Conservation (phyloP, 176 grass and related monocot species). For the Lolium perenne region DNA sequence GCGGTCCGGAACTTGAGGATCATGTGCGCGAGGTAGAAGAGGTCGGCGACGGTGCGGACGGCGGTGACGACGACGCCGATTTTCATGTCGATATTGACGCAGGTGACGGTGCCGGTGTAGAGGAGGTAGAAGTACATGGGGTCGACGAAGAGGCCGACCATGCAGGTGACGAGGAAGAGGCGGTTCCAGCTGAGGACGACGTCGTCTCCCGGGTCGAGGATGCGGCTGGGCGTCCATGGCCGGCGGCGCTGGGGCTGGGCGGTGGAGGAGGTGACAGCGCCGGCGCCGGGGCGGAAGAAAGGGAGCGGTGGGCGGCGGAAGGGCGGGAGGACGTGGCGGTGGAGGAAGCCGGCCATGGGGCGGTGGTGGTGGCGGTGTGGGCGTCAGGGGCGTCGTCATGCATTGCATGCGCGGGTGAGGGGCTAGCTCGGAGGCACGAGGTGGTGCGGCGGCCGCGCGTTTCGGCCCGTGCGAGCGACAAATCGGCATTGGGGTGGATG, state of each 20-base stretch:
- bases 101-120: constrained; percentile 48
- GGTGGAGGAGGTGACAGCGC: neutral
- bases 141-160: constrained; percentile 83
- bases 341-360: constrained; percentile 52
- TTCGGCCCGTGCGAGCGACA: constrained; percentile 15
- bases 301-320: constrained; percentile 67
- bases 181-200: constrained; percentile 83
- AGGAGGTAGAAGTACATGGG: constrained; percentile 98
- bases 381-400: constrained; percentile 26
- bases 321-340: constrained; percentile 63
- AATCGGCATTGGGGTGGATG: neutral
- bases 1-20: constrained; percentile 95
- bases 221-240: constrained; percentile 72
- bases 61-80: constrained; percentile 68
- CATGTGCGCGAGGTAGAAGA: constrained; percentile 86
- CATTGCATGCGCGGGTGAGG: constrained; percentile 20
- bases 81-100: constrained; percentile 65
- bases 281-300: constrained; percentile 48
- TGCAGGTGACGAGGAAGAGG: constrained; percentile 78
- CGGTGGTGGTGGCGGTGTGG: constrained; percentile 1
- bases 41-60: constrained; percentile 70
- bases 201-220: constrained; percentile 92
- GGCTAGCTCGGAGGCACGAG: neutral
- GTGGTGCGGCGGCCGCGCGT: constrained; percentile 34
- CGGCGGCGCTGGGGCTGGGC: constrained; percentile 23